Evolutionary conservation across 2,329 filamentous ascomycete genomes (phyloP).

Genomic region (Fusarium sp.): DNA sequence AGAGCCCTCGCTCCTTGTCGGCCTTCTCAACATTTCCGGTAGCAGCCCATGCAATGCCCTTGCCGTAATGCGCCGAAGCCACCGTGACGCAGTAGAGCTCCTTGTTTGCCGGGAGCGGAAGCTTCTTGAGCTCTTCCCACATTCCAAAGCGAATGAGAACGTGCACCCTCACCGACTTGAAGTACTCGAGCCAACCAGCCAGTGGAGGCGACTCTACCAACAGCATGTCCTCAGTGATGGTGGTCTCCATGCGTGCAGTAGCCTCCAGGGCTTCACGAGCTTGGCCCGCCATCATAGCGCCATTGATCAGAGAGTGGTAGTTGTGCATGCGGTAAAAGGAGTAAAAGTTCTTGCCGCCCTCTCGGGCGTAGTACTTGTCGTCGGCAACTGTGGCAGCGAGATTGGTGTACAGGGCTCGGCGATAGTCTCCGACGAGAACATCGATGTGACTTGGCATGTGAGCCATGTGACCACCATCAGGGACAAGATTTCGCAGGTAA

Average conservation of each 20-base stretch:
- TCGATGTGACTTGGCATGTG: slow-evolving; percentile 86
- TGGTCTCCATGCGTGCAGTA: slow-evolving; percentile 65
- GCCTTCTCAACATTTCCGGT: slow-evolving; percentile 67
- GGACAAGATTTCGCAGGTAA: slow-evolving; percentile 71
- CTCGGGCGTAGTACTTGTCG: slow-evolving; percentile 69
- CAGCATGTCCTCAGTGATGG: slow-evolving; percentile 72
- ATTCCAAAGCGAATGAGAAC: slow-evolving; percentile 79
- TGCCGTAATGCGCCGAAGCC: slow-evolving; percentile 76
- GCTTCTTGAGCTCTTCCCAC: slow-evolving; percentile 73
- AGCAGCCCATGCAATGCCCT: slow-evolving; percentile 75
- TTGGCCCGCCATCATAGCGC: slow-evolving; percentile 81
- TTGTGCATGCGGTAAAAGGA: slow-evolving; percentile 81
- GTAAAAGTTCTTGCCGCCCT: slow-evolving; percentile 78
- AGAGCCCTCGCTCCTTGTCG: slow-evolving; percentile 60
- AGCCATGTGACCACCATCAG: slow-evolving; percentile 76
- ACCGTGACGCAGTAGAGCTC: slow-evolving; percentile 76
- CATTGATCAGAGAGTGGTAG: slow-evolving; percentile 81
- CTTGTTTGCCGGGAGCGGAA: slow-evolving; percentile 67
- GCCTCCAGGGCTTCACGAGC: slow-evolving; percentile 72
- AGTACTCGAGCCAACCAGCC: slow-evolving; percentile 83
- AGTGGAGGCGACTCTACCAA: slow-evolving; percentile 75
- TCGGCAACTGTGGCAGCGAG: slow-evolving; percentile 74
- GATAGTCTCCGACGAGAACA: slow-evolving; percentile 75
- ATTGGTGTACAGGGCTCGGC: slow-evolving; percentile 75
- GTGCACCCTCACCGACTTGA: slow-evolving; percentile 75